Evolutionary conservation across 139 green algal species (phyloP).

Genomic region (Astrephomene gubernaculifera): DNA sequence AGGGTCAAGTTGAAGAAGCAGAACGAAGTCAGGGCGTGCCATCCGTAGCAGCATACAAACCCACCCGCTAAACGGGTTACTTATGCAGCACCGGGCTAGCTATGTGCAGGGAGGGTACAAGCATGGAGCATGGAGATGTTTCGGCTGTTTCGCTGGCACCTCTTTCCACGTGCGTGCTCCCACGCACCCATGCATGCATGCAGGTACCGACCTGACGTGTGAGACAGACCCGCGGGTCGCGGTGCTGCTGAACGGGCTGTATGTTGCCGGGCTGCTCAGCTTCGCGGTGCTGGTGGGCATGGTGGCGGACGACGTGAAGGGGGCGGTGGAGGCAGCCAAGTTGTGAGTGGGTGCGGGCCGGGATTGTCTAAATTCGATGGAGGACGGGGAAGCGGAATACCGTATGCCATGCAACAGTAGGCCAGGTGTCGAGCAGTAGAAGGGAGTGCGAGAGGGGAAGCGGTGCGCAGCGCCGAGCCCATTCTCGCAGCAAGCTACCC

Average conservation of each 20-base stretch:
- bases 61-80: not conserved
- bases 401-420: too few species aligned
- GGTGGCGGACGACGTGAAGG: constrained; percentile 59
- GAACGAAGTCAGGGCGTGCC: not conserved
- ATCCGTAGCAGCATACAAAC: not conserved
- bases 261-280: constrained; percentile 51
- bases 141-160: not conserved
- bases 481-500: not conserved
- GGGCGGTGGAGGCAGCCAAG: constrained; percentile 38
- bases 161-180: not conserved
- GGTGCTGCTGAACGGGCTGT: constrained; percentile 5
- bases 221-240: not conserved
- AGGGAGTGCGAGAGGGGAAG: not conserved
- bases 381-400: not conserved
- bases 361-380: too few species aligned
- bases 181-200: too few species aligned
- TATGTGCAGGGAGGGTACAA: too few species aligned
- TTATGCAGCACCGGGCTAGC: not conserved
- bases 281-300: constrained; percentile 64
- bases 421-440: not conserved
- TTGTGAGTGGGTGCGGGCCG: not conserved
- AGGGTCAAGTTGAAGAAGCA: not conserved
- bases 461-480: not conserved
- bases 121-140: too few species aligned
- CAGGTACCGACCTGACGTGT: not conserved